Percentiles rank a stretch among this genome's conserved stretches.
Evolutionary conservation across 2,329 filamentous ascomycete species (phyloP).

Genomic region (Xylaria sp.): DNA sequence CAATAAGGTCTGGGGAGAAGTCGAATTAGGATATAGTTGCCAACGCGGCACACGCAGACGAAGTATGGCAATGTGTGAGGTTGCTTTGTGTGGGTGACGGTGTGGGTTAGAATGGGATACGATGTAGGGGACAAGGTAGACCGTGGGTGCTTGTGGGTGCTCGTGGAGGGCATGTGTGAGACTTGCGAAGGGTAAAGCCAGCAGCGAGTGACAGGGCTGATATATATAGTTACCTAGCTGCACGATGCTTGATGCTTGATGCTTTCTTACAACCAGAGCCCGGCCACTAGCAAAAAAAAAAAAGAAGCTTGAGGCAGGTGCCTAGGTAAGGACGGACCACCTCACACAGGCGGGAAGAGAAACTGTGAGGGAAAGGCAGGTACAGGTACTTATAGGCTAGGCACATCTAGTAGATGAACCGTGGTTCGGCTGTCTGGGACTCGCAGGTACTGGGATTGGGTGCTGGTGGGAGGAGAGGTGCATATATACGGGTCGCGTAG

Average conservation of each 20-base stretch:
- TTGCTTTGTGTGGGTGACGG: neutral
- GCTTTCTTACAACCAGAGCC: neutral
- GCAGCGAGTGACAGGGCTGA: neutral
- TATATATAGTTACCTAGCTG: neutral
- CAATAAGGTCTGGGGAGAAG: constrained; percentile 26
- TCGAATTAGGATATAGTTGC: constrained; percentile 11
- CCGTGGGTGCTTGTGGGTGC: neutral
- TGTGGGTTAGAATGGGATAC: neutral
- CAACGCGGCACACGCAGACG: neutral
- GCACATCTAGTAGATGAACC: neutral
- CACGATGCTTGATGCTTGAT: neutral
- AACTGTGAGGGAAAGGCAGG: neutral
- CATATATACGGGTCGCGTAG: neutral
- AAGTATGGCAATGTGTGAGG: neutral
- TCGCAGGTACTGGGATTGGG: neutral
- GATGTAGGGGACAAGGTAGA: neutral
- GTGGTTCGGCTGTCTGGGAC: neutral
- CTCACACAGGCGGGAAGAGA: neutral
- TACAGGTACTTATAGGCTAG: no score
- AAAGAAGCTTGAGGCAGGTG: neutral
- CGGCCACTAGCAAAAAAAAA: neutral
- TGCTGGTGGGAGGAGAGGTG: neutral
- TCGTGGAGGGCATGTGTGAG: no score
- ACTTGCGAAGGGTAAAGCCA: neutral
- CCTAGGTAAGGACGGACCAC: no score